Conservation (phyloP, 1,284 basidiomycete species). For the Boletus coffeatus region DNA sequence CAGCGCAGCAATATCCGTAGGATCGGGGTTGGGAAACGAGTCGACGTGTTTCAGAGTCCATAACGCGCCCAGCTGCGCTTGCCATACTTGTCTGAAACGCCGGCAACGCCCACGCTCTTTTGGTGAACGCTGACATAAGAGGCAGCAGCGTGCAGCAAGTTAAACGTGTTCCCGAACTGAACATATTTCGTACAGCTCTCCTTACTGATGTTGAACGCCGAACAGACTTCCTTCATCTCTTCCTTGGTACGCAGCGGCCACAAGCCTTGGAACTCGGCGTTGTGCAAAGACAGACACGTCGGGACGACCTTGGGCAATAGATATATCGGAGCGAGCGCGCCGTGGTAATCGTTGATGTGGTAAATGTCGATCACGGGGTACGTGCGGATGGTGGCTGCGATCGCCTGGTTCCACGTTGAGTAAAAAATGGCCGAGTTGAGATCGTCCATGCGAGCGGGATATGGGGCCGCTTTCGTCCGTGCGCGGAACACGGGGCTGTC, state of each 20-base stretch:
- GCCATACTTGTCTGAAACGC: conserved; percentile 94
- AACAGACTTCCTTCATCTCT: conserved; percentile 96
- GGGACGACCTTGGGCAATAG: conserved; percentile 86
- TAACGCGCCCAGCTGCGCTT: conserved; percentile 91
- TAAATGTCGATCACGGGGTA: conserved; percentile 85
- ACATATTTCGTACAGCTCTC: conserved; percentile 94
- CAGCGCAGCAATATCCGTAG: conserved; percentile 87
- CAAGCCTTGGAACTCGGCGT: conserved; percentile 93
- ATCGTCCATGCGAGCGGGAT: conserved; percentile 94
- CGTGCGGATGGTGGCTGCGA: conserved; percentile 82
- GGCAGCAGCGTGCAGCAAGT: conserved; percentile 86
- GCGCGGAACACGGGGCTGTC: conserved; percentile 94
- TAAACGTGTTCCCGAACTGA: conserved; percentile 95
- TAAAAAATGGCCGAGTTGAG: conserved; percentile 94
- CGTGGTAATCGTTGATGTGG: conserved; percentile 90
- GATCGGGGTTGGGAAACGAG: conserved; percentile 89
- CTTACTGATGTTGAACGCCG: conserved; percentile 93
- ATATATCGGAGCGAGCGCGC: conserved; percentile 85
- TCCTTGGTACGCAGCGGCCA: conserved; percentile 94
- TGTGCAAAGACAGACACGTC: conserved; percentile 89
- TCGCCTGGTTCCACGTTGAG: conserved; percentile 95
- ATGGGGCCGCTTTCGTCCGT: conserved; percentile 90
- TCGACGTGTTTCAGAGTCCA: conserved; percentile 95
- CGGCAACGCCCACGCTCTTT: conserved; percentile 88
- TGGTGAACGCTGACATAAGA: conserved; percentile 90